Evolutionary conservation across 202 grass and related monocot species (phyloP), one percentile per base, ranked within the genome.

Genomic region (Elaeis oleifera): DNA sequence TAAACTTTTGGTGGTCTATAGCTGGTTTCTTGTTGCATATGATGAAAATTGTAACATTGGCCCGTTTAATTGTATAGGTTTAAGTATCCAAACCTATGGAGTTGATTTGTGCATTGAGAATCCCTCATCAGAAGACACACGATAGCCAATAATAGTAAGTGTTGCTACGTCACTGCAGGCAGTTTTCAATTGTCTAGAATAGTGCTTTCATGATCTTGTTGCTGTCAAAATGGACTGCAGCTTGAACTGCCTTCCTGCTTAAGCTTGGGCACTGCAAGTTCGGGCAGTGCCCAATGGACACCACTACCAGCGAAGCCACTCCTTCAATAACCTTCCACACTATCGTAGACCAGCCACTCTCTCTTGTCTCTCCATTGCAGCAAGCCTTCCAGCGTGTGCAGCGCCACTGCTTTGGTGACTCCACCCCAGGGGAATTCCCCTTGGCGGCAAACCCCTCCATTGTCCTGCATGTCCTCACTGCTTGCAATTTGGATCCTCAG

Each of bases 391-490:
- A 84, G 50, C 65, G 83, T 23, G 59, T 66, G 1, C 85, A 81
- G 50, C 83, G 80, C 31, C 90, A 87, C 53, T 90, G 83, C 75
- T 77, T 84, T 36, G 90, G 90, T 0, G 44, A 84, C 49, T 84
- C 90, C 56, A 70, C 58, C 64, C 90, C 85, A 19, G 90, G 90
- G 4, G 85, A 95, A 39, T 95, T 95, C 58, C 90, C 90, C 53
- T 78, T 95, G 72, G 80, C 90, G 49, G 83, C 83, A 16, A 95
- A 80, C 74, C 90, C 90, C 4, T 90, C 90, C 24, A 82, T 95
- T 71, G 90, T 95, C 60, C 85, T 95, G 39, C 80, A 90, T 79
- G 71, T 95, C 23, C 90, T 95, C 27, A 87, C 90, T 50, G 79
- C 85, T 3, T 95, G 83, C 71, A 70, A 87, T 50, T 64, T 95